Conservation (phyloP, 1,139 yeast genomes). For the Casaregolazyma suthepensis region DNA sequence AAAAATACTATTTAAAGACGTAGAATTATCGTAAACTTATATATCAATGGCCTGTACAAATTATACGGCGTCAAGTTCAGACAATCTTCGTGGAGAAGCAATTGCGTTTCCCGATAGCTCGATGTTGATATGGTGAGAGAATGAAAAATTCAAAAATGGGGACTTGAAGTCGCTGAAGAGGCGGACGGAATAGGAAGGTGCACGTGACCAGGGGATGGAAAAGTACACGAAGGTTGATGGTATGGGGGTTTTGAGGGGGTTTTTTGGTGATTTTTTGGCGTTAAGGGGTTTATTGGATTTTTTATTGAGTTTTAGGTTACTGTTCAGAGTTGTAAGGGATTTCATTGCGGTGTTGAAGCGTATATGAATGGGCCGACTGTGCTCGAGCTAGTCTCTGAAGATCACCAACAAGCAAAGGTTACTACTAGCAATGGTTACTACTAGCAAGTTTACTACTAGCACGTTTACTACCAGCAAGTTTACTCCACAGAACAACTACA, state of each 20-base stretch:
- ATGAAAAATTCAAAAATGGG: background rate
- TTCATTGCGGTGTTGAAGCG: background rate
- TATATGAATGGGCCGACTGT: background rate
- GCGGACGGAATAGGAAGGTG: slow-evolving; percentile 9
- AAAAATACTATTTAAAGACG: slow-evolving; percentile 1
- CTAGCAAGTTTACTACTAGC: no score
- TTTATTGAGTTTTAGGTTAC: background rate
- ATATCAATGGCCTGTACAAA: background rate
- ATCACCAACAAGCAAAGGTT: no score
- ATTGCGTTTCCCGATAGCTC: background rate
- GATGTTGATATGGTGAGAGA: slow-evolving; percentile 1
- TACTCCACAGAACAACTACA: no score
- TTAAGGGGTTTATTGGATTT: background rate
- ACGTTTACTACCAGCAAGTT: no score
- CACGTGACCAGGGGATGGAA: slow-evolving; percentile 11
- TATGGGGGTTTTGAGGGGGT: background rate
- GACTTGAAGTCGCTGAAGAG: background rate
- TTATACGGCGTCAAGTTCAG: background rate
- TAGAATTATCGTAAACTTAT: background rate
- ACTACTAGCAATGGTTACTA: no score
- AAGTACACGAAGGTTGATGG: no score
- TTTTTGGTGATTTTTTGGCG: background rate
- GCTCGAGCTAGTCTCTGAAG: no score
- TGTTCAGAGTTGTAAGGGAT: background rate
- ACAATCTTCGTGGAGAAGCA: background rate